Evolutionary conservation across 306 rosid genomes (phyloP).

Genomic region (Elaeagnus macrophylla): DNA sequence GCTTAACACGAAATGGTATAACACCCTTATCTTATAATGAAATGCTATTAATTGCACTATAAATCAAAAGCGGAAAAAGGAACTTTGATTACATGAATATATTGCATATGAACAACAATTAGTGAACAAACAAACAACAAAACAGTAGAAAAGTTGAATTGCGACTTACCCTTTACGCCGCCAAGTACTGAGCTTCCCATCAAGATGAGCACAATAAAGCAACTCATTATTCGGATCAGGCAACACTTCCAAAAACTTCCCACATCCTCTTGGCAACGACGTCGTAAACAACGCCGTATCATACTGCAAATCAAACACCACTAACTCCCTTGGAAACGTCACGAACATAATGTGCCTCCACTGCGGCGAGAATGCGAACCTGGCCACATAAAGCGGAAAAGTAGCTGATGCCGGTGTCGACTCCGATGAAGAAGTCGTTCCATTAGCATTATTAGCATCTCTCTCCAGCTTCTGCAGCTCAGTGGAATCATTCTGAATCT

Average conservation of each 20-base stretch:
- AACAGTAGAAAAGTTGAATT: not conserved
- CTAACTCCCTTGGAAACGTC: slow-evolving; percentile 80
- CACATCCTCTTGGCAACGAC: slow-evolving; percentile 74
- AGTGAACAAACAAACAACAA: not conserved
- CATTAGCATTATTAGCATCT: slow-evolving; percentile 27
- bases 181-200: slow-evolving; percentile 94
- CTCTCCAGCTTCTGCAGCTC: slow-evolving; percentile 67
- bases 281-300: slow-evolving; percentile 48
- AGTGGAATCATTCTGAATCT: slow-evolving; percentile 44
- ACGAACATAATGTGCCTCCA: slow-evolving; percentile 73
- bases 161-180: slow-evolving; percentile 71
- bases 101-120: too few relatives aligned
- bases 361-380: slow-evolving; percentile 60
- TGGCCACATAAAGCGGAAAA: slow-evolving; percentile 57
- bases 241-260: slow-evolving; percentile 80
- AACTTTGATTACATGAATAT: too few relatives aligned
- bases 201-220: slow-evolving; percentile 78
- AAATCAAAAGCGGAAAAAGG: too few relatives aligned
- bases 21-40: too few relatives aligned
- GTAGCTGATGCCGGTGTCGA: slow-evolving; percentile 47
- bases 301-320: slow-evolving; percentile 85
- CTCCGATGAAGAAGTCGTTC: slow-evolving; percentile 1
- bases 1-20: too few relatives aligned
- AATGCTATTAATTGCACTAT: too few relatives aligned
- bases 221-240: slow-evolving; percentile 74